Percentiles rank a stretch among this genome's conserved stretches.
Evolutionary conservation across 1,139 yeast genomes (phyloP).

Genomic region (Wickerhamomyces sp.): DNA sequence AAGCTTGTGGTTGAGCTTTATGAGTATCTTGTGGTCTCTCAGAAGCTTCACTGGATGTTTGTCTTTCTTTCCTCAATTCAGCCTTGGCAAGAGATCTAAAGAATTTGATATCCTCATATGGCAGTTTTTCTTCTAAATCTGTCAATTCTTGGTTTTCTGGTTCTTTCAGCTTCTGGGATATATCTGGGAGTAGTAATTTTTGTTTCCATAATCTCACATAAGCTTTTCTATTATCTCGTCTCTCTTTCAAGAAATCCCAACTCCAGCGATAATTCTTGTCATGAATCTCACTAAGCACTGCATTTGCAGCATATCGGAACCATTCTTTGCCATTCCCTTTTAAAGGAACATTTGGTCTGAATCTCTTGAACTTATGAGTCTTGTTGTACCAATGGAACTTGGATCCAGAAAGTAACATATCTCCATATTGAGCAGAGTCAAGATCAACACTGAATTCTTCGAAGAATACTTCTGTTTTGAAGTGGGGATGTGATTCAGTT

Average conservation of each 20-base stretch:
- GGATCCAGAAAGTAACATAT: slow-evolving; percentile 76
- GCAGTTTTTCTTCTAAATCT: slow-evolving; percentile 52
- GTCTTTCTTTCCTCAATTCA: slow-evolving; percentile 55
- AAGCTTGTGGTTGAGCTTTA: slow-evolving; percentile 17
- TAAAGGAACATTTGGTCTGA: slow-evolving; percentile 59
- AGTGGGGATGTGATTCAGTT: slow-evolving; percentile 64
- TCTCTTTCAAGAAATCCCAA: slow-evolving; percentile 73
- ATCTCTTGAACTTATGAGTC: slow-evolving; percentile 68
- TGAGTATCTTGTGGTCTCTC: slow-evolving; percentile 12
- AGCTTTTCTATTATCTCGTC: slow-evolving; percentile 66
- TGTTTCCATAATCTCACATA: slow-evolving; percentile 72
- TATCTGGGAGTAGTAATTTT: slow-evolving; percentile 34
- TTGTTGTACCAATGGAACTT: slow-evolving; percentile 74
- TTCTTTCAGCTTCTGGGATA: slow-evolving; percentile 24
- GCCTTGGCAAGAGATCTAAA: slow-evolving; percentile 77
- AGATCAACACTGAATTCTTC: slow-evolving; percentile 84
- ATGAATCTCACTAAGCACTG: slow-evolving; percentile 74
- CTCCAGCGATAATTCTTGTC: slow-evolving; percentile 79
- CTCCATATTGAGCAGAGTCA: slow-evolving; percentile 81
- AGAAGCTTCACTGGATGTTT: slow-evolving; percentile 17
- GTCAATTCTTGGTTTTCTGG: slow-evolving; percentile 36
- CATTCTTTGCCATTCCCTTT: slow-evolving; percentile 71
- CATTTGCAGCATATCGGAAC: slow-evolving; percentile 74
- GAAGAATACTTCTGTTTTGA: slow-evolving; percentile 70
- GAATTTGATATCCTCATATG: slow-evolving; percentile 77